Conservation (phyloP, 2,329 filamentous ascomycete species). For the Ceratocystis diversiconidia region DNA sequence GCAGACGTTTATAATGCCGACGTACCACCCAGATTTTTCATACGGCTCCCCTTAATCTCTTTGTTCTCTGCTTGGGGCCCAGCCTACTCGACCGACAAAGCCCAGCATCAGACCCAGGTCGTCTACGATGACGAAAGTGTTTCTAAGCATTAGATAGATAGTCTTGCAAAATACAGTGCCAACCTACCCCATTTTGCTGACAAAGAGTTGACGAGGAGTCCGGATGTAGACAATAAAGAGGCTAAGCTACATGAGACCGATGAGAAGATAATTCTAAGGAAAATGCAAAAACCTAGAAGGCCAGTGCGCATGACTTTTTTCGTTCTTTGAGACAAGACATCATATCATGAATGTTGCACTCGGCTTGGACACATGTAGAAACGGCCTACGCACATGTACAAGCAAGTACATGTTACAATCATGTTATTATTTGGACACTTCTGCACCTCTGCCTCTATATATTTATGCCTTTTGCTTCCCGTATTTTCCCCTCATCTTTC, state of each 20-base stretch:
- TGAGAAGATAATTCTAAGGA: background rate
- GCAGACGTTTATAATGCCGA: too few species aligned
- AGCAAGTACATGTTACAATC: background rate
- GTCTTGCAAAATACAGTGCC: too few species aligned
- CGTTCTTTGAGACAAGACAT: slow-evolving; percentile 1
- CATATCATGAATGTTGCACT: background rate
- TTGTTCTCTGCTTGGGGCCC: background rate
- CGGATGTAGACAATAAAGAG: background rate
- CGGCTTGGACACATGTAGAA: background rate
- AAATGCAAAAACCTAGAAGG: background rate
- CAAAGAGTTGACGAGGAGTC: background rate
- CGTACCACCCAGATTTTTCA: background rate
- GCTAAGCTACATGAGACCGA: too few species aligned
- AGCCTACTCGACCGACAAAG: background rate
- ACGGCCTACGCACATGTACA: background rate
- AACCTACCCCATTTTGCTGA: too few species aligned
- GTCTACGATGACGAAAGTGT: background rate
- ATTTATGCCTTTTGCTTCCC: background rate
- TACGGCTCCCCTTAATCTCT: background rate
- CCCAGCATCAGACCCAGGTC: background rate
- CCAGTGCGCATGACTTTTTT: background rate
- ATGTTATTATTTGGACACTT: background rate
- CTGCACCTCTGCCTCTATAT: background rate
- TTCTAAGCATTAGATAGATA: background rate
- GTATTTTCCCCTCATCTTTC: background rate